Evolutionary conservation across 2,329 filamentous ascomycete species (phyloP).

Genomic region (Colletotrichum zoysiae): DNA sequence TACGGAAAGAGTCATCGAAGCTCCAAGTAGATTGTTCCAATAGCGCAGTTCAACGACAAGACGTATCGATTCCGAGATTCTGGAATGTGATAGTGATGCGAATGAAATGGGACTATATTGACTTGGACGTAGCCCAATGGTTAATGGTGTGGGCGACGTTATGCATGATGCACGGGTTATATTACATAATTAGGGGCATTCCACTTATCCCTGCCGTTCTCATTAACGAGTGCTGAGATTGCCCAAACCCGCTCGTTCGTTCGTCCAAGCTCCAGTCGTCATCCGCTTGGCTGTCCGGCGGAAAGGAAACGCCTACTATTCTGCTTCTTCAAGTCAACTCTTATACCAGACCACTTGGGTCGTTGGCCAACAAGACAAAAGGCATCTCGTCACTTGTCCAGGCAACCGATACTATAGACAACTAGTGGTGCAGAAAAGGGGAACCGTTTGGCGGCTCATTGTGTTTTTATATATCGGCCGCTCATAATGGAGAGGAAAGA

Average conservation of each 20-base stretch:
- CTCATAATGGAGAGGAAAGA: background rate
- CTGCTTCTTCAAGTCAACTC: background rate
- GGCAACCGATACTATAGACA: background rate
- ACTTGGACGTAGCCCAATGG: too few relatives aligned
- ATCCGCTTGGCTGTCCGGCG: background rate
- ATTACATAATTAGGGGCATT: too few relatives aligned
- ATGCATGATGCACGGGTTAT: too few relatives aligned
- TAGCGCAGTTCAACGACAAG: too few relatives aligned
- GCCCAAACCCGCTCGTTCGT: background rate
- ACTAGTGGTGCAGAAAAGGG: background rate
- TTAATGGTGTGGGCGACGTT: too few relatives aligned
- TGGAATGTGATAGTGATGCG: too few relatives aligned
- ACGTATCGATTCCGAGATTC: too few relatives aligned
- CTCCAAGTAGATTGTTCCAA: too few relatives aligned
- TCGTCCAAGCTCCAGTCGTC: background rate
- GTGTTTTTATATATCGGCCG: conserved; percentile 18
- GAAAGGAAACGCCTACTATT: background rate
- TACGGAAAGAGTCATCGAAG: too few relatives aligned
- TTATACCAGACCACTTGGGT: too few relatives aligned
- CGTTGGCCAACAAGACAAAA: background rate
- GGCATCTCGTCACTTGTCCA: background rate
- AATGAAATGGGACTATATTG: too few relatives aligned
- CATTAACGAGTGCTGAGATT: background rate
- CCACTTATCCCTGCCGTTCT: too few relatives aligned
- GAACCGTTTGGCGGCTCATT: conserved; percentile 10